Evolutionary conservation across 345 rosid species (phyloP), one percentile per base, ranked within the genome.

Genomic region (Litchi chinensis): DNA sequence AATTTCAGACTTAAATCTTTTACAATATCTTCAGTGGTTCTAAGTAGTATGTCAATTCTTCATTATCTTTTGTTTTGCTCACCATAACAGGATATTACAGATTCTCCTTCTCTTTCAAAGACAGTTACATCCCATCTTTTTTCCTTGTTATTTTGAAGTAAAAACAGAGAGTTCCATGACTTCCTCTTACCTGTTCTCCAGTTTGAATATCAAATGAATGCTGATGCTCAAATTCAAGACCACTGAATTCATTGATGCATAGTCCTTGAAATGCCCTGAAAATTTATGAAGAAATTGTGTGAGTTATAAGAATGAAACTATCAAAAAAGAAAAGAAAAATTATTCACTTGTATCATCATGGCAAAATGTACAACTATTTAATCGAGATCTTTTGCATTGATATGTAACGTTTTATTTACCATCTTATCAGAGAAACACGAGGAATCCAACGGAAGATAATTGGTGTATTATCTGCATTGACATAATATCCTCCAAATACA

Each of bases 251-350:
- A 74, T 96, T 94, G 89, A 96, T 89, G 84, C 94, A 93, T 75
- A 96, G 94, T 71, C 99, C 99, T 87, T 96, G 94, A 83, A 92
- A 95, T 44, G 99, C 98, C 99, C 99, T 95, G 92, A 81, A 83
- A 67, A 67, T 50, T 85, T 40, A 40, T 43, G 26, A 71, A 66
- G 67, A 79, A 79, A 79, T 79, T 26, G 70, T 18, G 9, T n/a
- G 24, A 28, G 62, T 63, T 44, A 76, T 22, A 15, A 71, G 28
- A 60, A 26, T 66, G 44, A 66, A 66, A 66, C 12, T 15, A 26
- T 56, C 10, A 15, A 52, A 76, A 37, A 37, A 70, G 68, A 46
- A 72, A 52, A 22, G 18, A 41, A 48, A 63, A 5, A 60, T 74
- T 40, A 40, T 41, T 62, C 56, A 74, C 12, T 62, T 6, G n/a